These are phyloP conservation scores for Solanum pinnatisectum DNA, from an alignment of 257 asterid genomes.

Conservation along the genomic window DNA sequence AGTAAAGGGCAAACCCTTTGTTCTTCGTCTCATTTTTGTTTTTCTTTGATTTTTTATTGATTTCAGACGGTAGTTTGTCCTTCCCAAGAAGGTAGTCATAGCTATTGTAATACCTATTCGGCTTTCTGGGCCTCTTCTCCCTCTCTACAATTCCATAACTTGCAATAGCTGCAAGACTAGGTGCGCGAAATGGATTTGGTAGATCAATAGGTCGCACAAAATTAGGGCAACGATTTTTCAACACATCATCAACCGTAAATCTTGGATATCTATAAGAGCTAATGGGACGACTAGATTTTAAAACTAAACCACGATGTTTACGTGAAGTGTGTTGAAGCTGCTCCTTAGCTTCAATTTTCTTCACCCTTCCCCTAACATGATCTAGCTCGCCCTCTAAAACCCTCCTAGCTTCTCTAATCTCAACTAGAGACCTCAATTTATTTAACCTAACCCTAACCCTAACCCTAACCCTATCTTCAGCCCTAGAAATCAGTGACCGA, in stretches of 20 bases:
- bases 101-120: conserved; percentile 65
- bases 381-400: conserved; percentile 52
- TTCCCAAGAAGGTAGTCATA: conserved; percentile 84
- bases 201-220: not conserved
- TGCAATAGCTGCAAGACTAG: conserved; percentile 50
- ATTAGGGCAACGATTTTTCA: not conserved
- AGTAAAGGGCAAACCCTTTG: conserved; percentile 24
- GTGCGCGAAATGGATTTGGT: conserved; percentile 49
- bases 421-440: conserved; percentile 30
- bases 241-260: not conserved
- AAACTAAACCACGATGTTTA: too few relatives aligned
- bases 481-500: too few relatives aligned
- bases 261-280: not conserved
- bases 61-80: conserved; percentile 71
- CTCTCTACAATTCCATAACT: conserved; percentile 40
- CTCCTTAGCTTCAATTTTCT: conserved; percentile 13
- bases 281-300: too few relatives aligned
- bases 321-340: too few relatives aligned
- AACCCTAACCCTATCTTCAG: conserved; percentile 22
- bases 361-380: conserved; percentile 32
- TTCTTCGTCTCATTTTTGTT: conserved; percentile 43
- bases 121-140: conserved; percentile 88
- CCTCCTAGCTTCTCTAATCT: conserved; percentile 36
- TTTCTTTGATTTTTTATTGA: conserved; percentile 49
- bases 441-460: conserved; percentile 43